Percentiles rank a stretch among this genome's conserved stretches.
Evolutionary conservation across 805 yeast genomes (phyloP).

Genomic region (Cyberlindnera japonica): DNA sequence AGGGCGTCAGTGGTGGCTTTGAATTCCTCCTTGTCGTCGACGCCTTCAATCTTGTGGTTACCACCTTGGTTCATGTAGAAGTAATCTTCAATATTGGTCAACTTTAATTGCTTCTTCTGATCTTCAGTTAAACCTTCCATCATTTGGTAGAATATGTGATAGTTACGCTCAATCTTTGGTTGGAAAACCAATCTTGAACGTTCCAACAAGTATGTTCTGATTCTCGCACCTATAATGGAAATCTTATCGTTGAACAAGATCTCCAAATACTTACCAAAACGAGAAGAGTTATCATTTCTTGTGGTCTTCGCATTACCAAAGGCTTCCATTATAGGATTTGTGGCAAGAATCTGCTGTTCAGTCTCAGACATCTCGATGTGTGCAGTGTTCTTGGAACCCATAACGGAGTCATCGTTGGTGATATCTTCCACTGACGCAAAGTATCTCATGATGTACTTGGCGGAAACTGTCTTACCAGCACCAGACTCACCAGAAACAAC

Average conservation of each 20-base stretch:
- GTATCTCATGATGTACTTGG: constrained; percentile 95
- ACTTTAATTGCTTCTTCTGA: constrained; percentile 53
- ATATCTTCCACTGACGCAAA: constrained; percentile 85
- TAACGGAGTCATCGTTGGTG: constrained; percentile 30
- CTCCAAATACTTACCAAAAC: constrained; percentile 95
- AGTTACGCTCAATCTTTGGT: constrained; percentile 86
- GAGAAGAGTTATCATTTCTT: constrained; percentile 94
- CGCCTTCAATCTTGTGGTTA: constrained; percentile 60
- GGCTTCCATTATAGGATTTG: constrained; percentile 96
- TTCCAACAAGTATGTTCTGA: constrained; percentile 88
- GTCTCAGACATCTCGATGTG: constrained; percentile 75
- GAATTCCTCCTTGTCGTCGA: constrained; percentile 82
- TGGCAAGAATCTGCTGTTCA: constrained; percentile 91
- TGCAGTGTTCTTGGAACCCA: constrained; percentile 40
- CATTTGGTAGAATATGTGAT: constrained; percentile 91
- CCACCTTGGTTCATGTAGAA: constrained; percentile 91
- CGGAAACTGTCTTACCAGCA: constrained; percentile 97
- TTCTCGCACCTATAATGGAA: constrained; percentile 89
- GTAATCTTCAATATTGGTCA: constrained; percentile 64
- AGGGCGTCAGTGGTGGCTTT: constrained; percentile 73
- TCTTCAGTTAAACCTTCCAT: constrained; percentile 61
- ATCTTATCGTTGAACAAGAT: constrained; percentile 74
- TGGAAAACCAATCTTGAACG: constrained; percentile 93
- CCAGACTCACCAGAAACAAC: constrained; percentile 98
- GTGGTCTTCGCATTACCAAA: constrained; percentile 98